Evolutionary conservation across 805 yeast species (phyloP), one percentile per base, ranked within the genome.

Genomic region (Lipomyces orientalis): DNA sequence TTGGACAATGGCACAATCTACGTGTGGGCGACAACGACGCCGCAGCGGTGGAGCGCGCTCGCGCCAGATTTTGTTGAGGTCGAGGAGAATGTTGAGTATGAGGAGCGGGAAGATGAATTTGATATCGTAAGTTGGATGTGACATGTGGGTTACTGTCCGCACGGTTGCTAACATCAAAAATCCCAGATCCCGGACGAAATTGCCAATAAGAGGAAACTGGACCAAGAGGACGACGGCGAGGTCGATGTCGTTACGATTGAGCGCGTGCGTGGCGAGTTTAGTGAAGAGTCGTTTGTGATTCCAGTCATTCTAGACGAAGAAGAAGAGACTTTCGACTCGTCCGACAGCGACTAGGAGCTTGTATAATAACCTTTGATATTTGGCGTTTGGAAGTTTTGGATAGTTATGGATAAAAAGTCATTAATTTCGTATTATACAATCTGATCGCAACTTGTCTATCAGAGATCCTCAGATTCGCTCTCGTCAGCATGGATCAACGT

Each of bases 21-120:
- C 75, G 76, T 90, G 54, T 94, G 98, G 97, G 85, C 89, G 60
- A 84, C 91, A 9, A 85, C 85, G 52, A 86, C 90, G 25, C 96
- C 97, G 0, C 97, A 93, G 74, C 90, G 91, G 79, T 93, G 98
- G 98, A 90, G 96, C 77, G 97, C 98, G 0, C 81, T 93, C 73
- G 98, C 98, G 0, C 98, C 98, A 0, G 98, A 94, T 77, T 93
- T 94, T 76, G 97, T 90, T 59, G 98, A 93, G 77, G 88, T 93
- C 55, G 97, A 93, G 75, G 97, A 93, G 74, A 94, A 93, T 75
- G 89, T 91, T 9, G 92, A 90, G 66, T 93, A 94, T 75, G 87
- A 87, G 72, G 98, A 93, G 75, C 84, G 85, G 67, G 98, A 93
- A 77, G 97, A 93, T 76, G 98, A 93, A 78, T 93, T 93, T 78